These are phyloP conservation scores for Monosporozyma yasuniensis DNA, from an alignment of 805 yeast species.

Conservation along the genomic window DNA sequence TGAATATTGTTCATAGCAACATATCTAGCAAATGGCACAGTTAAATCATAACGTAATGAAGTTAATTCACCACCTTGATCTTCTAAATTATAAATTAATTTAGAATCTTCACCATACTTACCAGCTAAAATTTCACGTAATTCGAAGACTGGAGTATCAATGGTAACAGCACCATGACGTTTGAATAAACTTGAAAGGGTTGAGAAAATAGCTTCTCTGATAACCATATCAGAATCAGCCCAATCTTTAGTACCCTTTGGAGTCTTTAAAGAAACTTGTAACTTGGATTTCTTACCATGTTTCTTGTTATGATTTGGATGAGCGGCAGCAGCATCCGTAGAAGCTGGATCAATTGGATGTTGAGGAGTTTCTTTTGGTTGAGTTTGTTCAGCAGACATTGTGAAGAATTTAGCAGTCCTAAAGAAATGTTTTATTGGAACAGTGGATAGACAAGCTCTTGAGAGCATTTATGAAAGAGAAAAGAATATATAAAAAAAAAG, in stretches of 20 bases:
- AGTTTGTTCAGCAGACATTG: slow-evolving; percentile 14
- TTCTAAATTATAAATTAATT: slow-evolving; percentile 87
- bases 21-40: slow-evolving; percentile 96
- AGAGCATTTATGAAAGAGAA: slow-evolving; percentile 1
- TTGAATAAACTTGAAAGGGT: slow-evolving; percentile 69
- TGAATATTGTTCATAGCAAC: slow-evolving; percentile 93
- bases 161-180: slow-evolving; percentile 96
- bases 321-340: slow-evolving; percentile 13
- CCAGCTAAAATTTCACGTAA: slow-evolving; percentile 91
- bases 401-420: background rate
- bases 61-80: slow-evolving; percentile 99
- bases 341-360: background rate
- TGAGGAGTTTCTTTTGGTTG: background rate
- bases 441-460: slow-evolving; percentile 1
- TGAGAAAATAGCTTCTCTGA: slow-evolving; percentile 78
- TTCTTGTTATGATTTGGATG: slow-evolving; percentile 5
- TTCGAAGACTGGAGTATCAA: slow-evolving; percentile 97
- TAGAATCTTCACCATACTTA: slow-evolving; percentile 97
- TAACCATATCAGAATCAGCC: slow-evolving; percentile 96
- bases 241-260: slow-evolving; percentile 98
- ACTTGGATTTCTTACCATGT: slow-evolving; percentile 36
- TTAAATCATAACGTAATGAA: slow-evolving; percentile 88
- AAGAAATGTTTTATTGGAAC: background rate
- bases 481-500: background rate
- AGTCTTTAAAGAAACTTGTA: slow-evolving; percentile 73